Evolutionary conservation across 2,329 filamentous ascomycete species (phyloP).

Genomic region (Cryphonectria japonica): DNA sequence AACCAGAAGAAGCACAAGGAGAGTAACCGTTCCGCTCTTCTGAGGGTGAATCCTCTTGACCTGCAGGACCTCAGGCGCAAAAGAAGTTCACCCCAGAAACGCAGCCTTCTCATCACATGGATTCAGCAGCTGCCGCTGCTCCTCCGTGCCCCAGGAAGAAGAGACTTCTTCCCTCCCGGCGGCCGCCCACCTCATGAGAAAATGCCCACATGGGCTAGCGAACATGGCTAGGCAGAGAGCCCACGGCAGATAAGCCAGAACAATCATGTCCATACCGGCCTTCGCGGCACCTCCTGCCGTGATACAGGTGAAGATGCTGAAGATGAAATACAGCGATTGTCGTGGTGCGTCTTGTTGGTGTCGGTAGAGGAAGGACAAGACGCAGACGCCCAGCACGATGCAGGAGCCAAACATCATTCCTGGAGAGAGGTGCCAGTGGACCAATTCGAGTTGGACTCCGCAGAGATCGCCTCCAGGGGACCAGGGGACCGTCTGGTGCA

Average conservation of each 20-base stretch:
- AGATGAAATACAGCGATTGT: slow-evolving; percentile 39
- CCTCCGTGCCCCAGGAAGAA: not conserved
- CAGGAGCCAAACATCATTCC: slow-evolving; percentile 40
- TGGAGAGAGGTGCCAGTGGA: slow-evolving; percentile 39
- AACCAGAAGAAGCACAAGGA: not conserved
- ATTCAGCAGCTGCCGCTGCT: not conserved
- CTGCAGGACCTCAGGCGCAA: not conserved
- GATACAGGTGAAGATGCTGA: slow-evolving; percentile 33
- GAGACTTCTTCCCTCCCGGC: not conserved
- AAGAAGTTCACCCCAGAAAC: not conserved
- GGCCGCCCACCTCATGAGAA: not conserved
- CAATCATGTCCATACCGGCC: slow-evolving; percentile 38
- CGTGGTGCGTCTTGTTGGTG: slow-evolving; percentile 37
- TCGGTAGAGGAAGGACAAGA: slow-evolving; percentile 43
- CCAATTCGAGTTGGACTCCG: slow-evolving; percentile 13
- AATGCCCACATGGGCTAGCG: slow-evolving; percentile 37
- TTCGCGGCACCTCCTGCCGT: slow-evolving; percentile 34
- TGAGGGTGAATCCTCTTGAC: not conserved
- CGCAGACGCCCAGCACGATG: slow-evolving; percentile 41
- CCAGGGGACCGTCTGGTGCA: not conserved
- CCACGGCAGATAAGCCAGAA: slow-evolving; percentile 42
- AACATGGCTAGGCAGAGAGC: slow-evolving; percentile 43
- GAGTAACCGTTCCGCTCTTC: not conserved
- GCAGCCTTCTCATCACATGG: slow-evolving; percentile 2
- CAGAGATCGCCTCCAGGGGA: not conserved